Percentiles rank a stretch among this genome's conserved stretches.
Evolutionary conservation across 2,329 filamentous ascomycete species (phyloP).

Genomic region (Emergomyces pasteurianus): DNA sequence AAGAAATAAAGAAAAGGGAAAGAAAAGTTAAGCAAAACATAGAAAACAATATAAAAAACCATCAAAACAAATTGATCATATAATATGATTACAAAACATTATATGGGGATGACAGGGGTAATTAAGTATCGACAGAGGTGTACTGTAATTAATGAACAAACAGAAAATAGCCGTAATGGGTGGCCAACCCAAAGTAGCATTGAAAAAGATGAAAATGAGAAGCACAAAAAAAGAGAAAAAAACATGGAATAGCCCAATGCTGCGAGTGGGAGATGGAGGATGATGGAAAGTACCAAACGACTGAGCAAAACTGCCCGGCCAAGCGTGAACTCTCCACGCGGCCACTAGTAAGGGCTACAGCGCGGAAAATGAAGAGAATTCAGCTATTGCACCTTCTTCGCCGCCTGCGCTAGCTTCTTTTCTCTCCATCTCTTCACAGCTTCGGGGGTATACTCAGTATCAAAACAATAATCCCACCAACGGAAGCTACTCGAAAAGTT

Average conservation of each 20-base stretch:
- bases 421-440: slow-evolving; percentile 74
- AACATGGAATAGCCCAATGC: not conserved
- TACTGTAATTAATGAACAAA: not conserved
- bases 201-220: not conserved
- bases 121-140: not conserved
- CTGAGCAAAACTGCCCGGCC: too few relatives aligned
- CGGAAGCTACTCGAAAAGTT: slow-evolving; percentile 97
- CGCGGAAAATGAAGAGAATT: not conserved
- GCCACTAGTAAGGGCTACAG: not conserved
- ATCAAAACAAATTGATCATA: not conserved
- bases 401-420: slow-evolving; percentile 18
- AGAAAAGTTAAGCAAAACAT: not conserved
- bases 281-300: not conserved
- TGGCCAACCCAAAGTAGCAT: not conserved
- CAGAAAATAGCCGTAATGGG: not conserved
- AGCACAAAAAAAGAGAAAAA: not conserved
- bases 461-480: slow-evolving; percentile 94
- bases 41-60: not conserved
- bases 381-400: slow-evolving; percentile 9
- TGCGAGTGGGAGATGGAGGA: not conserved
- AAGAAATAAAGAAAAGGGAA: not conserved
- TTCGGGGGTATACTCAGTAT: slow-evolving; percentile 86
- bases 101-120: not conserved
- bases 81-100: not conserved
- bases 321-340: not conserved